A percentile compares a stretch with the other conserved stretches of the same genome.
phyloP scores from a whole-genome alignment of 805 yeast genomes.

The Metschnikowia dekortorum region DNA sequence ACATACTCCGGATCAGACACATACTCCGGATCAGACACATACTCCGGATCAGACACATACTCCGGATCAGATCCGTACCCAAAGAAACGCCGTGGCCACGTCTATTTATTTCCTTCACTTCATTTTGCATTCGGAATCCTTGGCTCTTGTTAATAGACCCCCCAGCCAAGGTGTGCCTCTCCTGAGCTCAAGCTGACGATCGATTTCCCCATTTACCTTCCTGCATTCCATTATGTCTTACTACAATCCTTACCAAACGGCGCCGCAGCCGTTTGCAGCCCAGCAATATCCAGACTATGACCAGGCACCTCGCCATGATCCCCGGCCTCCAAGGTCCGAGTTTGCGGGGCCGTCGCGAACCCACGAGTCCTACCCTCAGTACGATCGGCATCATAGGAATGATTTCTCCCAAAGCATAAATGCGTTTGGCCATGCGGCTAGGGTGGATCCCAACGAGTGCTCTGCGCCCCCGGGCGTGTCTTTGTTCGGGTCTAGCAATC shows the following conservation, averaged over 20 bases:
- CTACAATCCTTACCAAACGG: conserved; percentile 38
- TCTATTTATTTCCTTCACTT: conserved; percentile 6
- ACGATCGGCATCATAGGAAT: background rate
- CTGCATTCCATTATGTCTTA: conserved; percentile 29
- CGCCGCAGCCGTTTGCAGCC: conserved; percentile 25
- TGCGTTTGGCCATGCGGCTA: background rate
- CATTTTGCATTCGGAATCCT: conserved; percentile 6
- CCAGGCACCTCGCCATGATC: background rate
- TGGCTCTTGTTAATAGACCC: background rate
- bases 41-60: background rate
- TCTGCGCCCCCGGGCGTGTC: background rate
- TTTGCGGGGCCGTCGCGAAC: background rate
- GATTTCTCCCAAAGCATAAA: background rate
- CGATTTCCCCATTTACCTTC: conserved; percentile 4
- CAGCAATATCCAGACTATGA: background rate
- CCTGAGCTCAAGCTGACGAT: background rate
- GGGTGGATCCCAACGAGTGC: background rate
- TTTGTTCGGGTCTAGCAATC: background rate
- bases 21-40: background rate
- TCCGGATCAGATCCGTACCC: no score
- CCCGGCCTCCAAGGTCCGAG: background rate
- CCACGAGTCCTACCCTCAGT: background rate
- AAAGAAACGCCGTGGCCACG: background rate
- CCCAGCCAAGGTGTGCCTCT: background rate
- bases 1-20: background rate